Conservation (phyloP, 352 stramenopile species). For the Pythium insidiosum region DNA sequence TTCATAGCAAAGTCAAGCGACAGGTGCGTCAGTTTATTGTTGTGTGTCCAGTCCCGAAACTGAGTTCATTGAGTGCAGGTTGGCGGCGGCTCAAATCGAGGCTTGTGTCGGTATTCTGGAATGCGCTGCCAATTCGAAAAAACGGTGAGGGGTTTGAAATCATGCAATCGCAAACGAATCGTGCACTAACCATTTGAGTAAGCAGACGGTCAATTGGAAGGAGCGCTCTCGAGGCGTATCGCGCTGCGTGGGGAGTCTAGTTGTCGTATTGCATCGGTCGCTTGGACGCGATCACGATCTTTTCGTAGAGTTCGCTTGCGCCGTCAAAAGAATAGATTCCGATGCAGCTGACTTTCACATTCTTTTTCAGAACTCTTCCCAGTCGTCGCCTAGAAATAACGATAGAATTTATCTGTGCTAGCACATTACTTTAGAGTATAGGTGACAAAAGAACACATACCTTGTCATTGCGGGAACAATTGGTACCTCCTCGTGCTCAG, state of each 20-base stretch:
- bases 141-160: no score
- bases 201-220: no score
- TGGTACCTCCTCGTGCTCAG: slow-evolving; percentile 29
- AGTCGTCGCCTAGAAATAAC: slow-evolving; percentile 83
- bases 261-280: no score
- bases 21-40: slow-evolving; percentile 2
- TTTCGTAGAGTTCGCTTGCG: slow-evolving; percentile 83
- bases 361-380: slow-evolving; percentile 89
- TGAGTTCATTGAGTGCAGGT: not conserved
- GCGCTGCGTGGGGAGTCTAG: no score
- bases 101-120: slow-evolving; percentile 33
- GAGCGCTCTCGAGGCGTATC: no score
- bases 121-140: slow-evolving; percentile 12
- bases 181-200: no score
- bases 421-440: not conserved
- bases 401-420: no score
- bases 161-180: no score
- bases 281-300: slow-evolving; percentile 27
- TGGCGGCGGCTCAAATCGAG: slow-evolving; percentile 16
- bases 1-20: slow-evolving; percentile 33
- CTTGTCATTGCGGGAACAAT: slow-evolving; percentile 36
- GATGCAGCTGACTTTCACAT: slow-evolving; percentile 90
- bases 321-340: slow-evolving; percentile 93
- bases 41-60: no score
- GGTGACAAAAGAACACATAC: slow-evolving; percentile 8